Base-by-base conservation (phyloP, 306 rosid species). In the Sphenostylis stenocarpa region DNA sequence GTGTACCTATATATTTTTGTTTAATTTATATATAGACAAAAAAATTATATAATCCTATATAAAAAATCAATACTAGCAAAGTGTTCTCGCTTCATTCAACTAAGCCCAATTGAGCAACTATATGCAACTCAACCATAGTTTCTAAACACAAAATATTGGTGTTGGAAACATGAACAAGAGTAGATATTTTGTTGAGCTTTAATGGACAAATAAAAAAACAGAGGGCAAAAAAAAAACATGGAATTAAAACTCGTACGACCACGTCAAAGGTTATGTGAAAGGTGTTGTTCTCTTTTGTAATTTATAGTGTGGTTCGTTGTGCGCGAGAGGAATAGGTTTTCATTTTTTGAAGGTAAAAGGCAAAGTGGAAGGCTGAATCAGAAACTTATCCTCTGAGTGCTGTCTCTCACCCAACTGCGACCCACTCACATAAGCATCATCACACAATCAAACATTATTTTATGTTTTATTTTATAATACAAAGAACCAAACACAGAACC, bases 371-470 rank as follows among this genome's bases (percentile, higher is more conserved):
- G 73, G 72, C 15, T 77, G 83, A 80, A 47, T 84, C 82, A 77
- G 29, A 61, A 48, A 70, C 51, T 65, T 58, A 57, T 68, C 12
- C 6, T 26, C 1, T 2, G 3, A 55, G 62, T 36, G 26, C 68
- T 76, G 64, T 64, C 82, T 76, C 57, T 82, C 85, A 72, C 79
- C 82, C 82, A 82, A 77, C 75, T 76, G 44, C 85, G 78, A 77
- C 72, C 82, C 85, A 77, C 82, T 82, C 71, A 82, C 49, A 28
- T 52, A 53, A 77, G 81, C 77, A 82, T 41, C 20, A 82, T 41
- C 20, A 16, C 70, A 17, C 49, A 57, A 74, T 14, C 23, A 58
- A 38, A 75, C 43, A 58, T 43, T 11, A 11, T 41, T 41, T 10
- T 38, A 9, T 8, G 0, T 36, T 36, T 36, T 34, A 34, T 34